phyloP scores from a whole-genome alignment of 1,139 yeast genomes.

The Blastobotrys elegans region DNA sequence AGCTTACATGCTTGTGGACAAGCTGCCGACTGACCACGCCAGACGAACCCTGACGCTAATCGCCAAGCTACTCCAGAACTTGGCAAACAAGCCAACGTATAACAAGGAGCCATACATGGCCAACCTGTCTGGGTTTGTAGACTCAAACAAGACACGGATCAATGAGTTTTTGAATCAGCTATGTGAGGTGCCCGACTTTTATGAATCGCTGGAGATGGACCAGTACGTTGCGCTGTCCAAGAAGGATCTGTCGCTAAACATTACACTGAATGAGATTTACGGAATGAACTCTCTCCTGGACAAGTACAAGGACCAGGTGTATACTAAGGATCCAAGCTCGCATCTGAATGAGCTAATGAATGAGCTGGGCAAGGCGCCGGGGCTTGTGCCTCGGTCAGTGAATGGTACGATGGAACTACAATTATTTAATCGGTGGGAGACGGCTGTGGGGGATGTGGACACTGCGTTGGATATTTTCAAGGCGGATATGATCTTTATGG shows the following conservation, averaged over 20 bases:
- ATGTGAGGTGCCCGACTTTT: constrained; percentile 41
- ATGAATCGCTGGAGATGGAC: constrained; percentile 40
- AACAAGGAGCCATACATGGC: constrained; percentile 38
- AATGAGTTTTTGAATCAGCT: constrained; percentile 35
- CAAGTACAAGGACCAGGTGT: constrained; percentile 30
- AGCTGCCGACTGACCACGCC: constrained; percentile 40
- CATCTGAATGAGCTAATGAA: constrained; percentile 31
- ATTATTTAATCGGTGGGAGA: constrained; percentile 37
- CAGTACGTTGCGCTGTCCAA: constrained; percentile 40
- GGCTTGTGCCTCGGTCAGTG: constrained; percentile 31
- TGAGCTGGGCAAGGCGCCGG: constrained; percentile 35
- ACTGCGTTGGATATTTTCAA: constrained; percentile 32
- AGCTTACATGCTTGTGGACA: constrained; percentile 45
- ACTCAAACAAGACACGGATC: constrained; percentile 32
- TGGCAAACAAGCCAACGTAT: constrained; percentile 60
- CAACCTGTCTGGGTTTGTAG: constrained; percentile 31
- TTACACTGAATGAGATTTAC: constrained; percentile 37
- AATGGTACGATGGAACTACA: constrained; percentile 35
- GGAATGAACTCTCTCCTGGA: constrained; percentile 37
- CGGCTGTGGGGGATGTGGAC: constrained; percentile 35
- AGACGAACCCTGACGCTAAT: constrained; percentile 74
- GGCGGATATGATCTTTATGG: constrained; percentile 38
- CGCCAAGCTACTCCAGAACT: constrained; percentile 80
- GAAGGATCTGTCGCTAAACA: constrained; percentile 34
- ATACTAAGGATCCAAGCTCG: constrained; percentile 18